These are phyloP conservation scores for Fusarium irregulare DNA, from an alignment of 2,329 filamentous ascomycete genomes.

Conservation along the genomic window DNA sequence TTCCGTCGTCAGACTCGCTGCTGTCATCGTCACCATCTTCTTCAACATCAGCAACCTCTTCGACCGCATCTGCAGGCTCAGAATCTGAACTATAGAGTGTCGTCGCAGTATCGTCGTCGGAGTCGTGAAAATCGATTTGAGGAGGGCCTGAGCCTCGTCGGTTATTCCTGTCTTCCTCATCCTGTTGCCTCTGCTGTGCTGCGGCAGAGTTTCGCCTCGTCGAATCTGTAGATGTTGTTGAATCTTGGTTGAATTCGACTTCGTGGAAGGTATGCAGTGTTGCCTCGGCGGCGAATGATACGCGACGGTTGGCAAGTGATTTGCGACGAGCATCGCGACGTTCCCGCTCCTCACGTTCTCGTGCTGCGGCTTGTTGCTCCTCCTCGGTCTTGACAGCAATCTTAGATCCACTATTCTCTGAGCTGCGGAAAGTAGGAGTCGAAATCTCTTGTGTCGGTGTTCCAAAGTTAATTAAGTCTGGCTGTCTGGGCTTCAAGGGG, in stretches of 20 bases:
- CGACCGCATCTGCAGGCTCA: constrained; percentile 65
- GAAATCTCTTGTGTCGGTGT: constrained; percentile 20
- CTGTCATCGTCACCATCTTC: constrained; percentile 59
- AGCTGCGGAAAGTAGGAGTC: constrained; percentile 28
- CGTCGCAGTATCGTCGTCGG: constrained; percentile 74
- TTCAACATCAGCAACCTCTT: constrained; percentile 66
- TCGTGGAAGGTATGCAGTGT: constrained; percentile 98
- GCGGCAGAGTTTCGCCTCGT: constrained; percentile 74
- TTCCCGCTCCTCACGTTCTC: constrained; percentile 77
- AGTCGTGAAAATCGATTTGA: constrained; percentile 72
- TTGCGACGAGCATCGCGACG: constrained; percentile 90
- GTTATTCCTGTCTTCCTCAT: constrained; percentile 70
- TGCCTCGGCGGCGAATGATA: constrained; percentile 97
- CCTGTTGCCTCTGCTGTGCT: constrained; percentile 63
- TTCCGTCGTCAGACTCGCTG: constrained; percentile 77
- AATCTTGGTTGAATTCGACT: constrained; percentile 88
- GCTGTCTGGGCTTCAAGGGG: constrained; percentile 62
- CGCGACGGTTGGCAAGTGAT: constrained; percentile 89
- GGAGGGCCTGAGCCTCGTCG: constrained; percentile 75
- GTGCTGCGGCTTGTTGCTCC: constrained; percentile 75
- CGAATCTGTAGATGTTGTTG: constrained; percentile 82
- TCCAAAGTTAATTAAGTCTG: constrained; percentile 35
- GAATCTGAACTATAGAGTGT: constrained; percentile 80
- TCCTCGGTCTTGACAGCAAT: constrained; percentile 76
- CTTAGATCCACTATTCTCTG: constrained; percentile 59